A percentile compares a stretch with the other conserved stretches of the same genome.
These are phyloP conservation scores for Haplosporangium gracile DNA, from an alignment of 192 early-diverging fungal genomes.

Conservation along the genomic window DNA sequence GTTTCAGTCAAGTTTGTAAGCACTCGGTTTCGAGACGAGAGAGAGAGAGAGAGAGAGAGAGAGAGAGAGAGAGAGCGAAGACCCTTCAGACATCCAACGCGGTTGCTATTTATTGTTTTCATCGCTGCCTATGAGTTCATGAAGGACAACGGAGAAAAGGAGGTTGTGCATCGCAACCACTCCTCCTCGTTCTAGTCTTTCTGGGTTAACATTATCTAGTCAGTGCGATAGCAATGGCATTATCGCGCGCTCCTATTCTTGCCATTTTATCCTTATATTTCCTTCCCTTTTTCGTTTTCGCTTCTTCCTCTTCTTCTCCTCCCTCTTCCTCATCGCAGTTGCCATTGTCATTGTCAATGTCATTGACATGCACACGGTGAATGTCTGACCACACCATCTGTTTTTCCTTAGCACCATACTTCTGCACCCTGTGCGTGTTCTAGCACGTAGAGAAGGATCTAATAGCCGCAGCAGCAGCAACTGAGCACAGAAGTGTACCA, in stretches of 20 bases:
- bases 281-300: neutral
- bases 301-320: neutral
- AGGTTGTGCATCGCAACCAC: neutral
- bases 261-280: neutral
- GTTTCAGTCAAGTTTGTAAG: neutral
- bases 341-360: too few species aligned
- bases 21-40: neutral
- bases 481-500: neutral
- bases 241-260: neutral
- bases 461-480: neutral
- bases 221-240: neutral
- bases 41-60: neutral
- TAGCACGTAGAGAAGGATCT: neutral
- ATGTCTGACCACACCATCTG: neutral
- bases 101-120: neutral
- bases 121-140: neutral
- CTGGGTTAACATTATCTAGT: neutral
- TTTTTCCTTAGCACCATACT: neutral
- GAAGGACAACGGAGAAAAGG: conserved; percentile 1
- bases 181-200: neutral
- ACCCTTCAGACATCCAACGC: neutral
- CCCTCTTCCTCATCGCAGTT: too few species aligned
- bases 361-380: too few species aligned
- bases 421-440: neutral
- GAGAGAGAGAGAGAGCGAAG: neutral